Base-by-base conservation (phyloP, 257 asterid species). In the Voacanga thouarsii region DNA sequence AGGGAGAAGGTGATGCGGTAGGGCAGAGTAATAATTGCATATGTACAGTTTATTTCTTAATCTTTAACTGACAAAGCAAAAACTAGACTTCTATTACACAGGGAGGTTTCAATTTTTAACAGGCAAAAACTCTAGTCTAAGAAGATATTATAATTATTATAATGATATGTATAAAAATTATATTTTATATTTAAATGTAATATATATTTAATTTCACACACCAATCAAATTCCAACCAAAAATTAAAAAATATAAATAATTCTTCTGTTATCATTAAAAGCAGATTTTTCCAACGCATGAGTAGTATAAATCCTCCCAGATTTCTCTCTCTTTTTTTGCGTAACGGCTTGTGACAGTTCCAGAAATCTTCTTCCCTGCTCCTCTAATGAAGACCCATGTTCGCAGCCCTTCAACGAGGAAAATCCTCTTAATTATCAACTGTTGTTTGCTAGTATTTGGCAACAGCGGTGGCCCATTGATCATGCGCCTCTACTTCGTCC, bases 401-500 rank as follows among this genome's bases (percentile, higher is more conserved):
- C 56, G 53, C 64, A 33, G 1, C 37, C 18, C 49, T 4, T 53
- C 49, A 75, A 56, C 43, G 72, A 81, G 26, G 10, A 71, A 72
- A 56, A 26, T 56, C 43, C 81, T 81, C 0, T 77, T 84, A 9
- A 7, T 84, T 2, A 15, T 81, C 44, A 79, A 81, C 78, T 75
- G 84, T 26, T 10, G 72, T 2, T 4, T 84, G 30, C 68, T 84
- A 0, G 2, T 61, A 19, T 57, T 79, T 1, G 87, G 85, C 15
- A 39, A 41, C 21, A 39, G 41, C 24, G 82, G 80, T n/a, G 87
- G 85, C 43, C 87, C 87, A 6, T 59, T 84, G 7, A 73, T 76
- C 30, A 23, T 75, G 69, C 85, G 83, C 19, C 82, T 81, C 51
- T 84, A 84, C 28, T 84, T 79, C 76, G 19, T 81, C 71, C 75